These are phyloP conservation scores for Marchantia paleacea DNA, from an alignment of 225 moss, liverwort and hornwort species.

Conservation along the genomic window DNA sequence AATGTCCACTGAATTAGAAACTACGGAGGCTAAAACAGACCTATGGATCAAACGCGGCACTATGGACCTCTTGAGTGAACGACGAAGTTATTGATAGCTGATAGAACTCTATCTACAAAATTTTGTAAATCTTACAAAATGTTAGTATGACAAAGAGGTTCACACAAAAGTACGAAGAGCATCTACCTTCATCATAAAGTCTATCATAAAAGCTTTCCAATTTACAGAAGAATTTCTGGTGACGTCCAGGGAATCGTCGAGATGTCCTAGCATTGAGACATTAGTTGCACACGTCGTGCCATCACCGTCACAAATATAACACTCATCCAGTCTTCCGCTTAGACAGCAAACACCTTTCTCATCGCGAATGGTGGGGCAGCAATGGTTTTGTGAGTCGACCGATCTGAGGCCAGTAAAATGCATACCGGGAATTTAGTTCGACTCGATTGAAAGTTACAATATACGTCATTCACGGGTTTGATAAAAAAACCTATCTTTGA, in stretches of 20 bases:
- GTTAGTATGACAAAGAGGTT: background rate
- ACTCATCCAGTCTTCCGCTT: conserved; percentile 84
- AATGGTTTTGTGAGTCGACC: conserved; percentile 68
- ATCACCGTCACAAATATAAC: conserved; percentile 84
- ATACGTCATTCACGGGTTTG: too few relatives aligned
- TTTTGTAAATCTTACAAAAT: too few relatives aligned
- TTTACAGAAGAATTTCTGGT: conserved; percentile 43
- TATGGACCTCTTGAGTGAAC: background rate
- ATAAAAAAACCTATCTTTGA: too few relatives aligned
- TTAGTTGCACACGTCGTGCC: conserved; percentile 81
- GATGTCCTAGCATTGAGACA: conserved; percentile 45
- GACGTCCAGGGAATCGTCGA: conserved; percentile 52
- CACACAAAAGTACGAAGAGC: background rate
- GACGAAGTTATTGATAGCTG: background rate
- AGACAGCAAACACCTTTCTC: conserved; percentile 88
- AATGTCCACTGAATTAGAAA: background rate
- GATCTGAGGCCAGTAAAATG: conserved; percentile 40
- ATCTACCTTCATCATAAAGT: conserved; percentile 40
- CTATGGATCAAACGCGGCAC: background rate
- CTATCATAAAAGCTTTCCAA: conserved; percentile 65
- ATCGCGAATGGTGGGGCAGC: conserved; percentile 81
- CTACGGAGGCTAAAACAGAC: background rate
- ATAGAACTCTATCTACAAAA: too few relatives aligned
- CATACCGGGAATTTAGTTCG: background rate
- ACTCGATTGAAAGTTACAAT: too few relatives aligned